These are phyloP conservation scores for Pythium dissimile DNA, from an alignment of 352 stramenopile species.

Conservation along the genomic window DNA sequence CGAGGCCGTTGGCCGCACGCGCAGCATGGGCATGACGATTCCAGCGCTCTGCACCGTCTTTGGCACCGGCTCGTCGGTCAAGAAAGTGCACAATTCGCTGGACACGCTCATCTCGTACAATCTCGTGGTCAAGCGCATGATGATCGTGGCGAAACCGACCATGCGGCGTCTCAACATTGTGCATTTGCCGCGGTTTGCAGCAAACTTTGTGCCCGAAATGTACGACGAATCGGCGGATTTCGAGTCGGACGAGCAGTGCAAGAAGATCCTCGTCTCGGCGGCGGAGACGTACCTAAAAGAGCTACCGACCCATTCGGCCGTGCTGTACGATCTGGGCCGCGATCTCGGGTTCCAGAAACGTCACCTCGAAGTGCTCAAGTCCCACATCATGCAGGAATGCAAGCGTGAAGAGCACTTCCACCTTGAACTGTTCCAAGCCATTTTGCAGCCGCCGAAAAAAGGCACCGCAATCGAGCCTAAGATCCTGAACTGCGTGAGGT, in stretches of 20 bases:
- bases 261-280: constrained; percentile 52
- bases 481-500: constrained; percentile 79
- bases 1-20: constrained; percentile 50
- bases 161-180: constrained; percentile 80
- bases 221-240: constrained; percentile 70
- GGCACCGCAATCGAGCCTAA: constrained; percentile 49
- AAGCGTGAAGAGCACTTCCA: constrained; percentile 57
- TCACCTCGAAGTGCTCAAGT: constrained; percentile 59
- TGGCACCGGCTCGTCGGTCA: constrained; percentile 37
- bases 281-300: constrained; percentile 60
- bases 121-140: constrained; percentile 78
- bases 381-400: constrained; percentile 63
- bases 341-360: constrained; percentile 69
- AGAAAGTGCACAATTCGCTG: constrained; percentile 70
- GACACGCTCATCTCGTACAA: constrained; percentile 78
- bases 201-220: constrained; percentile 57
- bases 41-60: constrained; percentile 38
- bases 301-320: constrained; percentile 53
- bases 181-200: constrained; percentile 68
- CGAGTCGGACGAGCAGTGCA: constrained; percentile 78
- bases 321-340: constrained; percentile 65
- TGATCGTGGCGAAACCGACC: constrained; percentile 57
- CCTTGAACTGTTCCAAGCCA: constrained; percentile 72
- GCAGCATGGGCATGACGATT: constrained; percentile 53
- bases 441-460: constrained; percentile 56